phyloP scores from a whole-genome alignment of 768 basidiomycete species.

The Megacollybia marginata region DNA sequence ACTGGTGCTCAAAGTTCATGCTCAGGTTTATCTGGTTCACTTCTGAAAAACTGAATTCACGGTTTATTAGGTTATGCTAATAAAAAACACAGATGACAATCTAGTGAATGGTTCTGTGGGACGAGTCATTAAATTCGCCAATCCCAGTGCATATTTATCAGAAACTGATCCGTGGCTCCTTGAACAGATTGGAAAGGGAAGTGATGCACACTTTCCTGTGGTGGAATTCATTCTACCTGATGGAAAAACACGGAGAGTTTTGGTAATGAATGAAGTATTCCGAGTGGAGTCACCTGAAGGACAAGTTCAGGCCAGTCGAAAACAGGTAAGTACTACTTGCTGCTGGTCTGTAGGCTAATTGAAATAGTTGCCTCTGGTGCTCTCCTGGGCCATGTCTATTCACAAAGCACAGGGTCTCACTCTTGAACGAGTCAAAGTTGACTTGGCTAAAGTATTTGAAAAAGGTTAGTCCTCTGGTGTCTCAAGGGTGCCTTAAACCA shows the following conservation, averaged over 20 bases:
- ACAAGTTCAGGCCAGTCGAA: slow-evolving; percentile 34
- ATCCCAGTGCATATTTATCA: slow-evolving; percentile 5
- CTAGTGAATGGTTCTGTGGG: slow-evolving; percentile 79
- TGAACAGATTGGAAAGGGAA: neutral
- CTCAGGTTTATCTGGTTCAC: slow-evolving; percentile 15
- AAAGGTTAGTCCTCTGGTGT: too few species aligned
- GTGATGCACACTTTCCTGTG: neutral
- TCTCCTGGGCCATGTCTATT: slow-evolving; percentile 81
- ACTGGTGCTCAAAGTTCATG: slow-evolving; percentile 48
- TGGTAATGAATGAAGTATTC: slow-evolving; percentile 32
- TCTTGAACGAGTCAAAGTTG: slow-evolving; percentile 70
- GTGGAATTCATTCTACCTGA: neutral
- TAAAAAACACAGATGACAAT: slow-evolving; percentile 69
- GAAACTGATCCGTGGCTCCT: neutral
- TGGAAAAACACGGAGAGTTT: neutral
- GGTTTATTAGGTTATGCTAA: slow-evolving; percentile 61
- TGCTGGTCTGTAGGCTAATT: slow-evolving; percentile 21
- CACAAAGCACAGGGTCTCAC: slow-evolving; percentile 83
- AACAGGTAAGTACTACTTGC: slow-evolving; percentile 28
- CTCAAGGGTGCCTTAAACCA: too few species aligned
- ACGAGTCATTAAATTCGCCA: slow-evolving; percentile 52
- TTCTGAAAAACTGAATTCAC: neutral
- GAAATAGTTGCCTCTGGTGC: slow-evolving; percentile 40
- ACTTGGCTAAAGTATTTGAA: slow-evolving; percentile 71
- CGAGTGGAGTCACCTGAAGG: slow-evolving; percentile 46